These are phyloP conservation scores for Naumovozyma dairenensis DNA, from an alignment of 805 yeast genomes.

Conservation along the genomic window DNA sequence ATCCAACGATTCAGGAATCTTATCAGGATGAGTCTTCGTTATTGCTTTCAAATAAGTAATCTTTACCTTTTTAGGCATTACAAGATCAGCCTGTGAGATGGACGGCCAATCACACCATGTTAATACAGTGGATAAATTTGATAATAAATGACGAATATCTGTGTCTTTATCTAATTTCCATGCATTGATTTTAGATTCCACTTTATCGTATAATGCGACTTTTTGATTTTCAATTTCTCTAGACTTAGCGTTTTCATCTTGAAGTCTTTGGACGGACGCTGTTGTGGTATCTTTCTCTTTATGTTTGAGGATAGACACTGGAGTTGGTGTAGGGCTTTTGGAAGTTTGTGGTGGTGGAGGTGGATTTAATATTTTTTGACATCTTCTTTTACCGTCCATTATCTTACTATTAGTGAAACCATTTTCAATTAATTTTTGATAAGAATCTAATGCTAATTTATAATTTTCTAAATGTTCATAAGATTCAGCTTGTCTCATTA, in stretches of 20 bases:
- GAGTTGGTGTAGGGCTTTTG: conserved; percentile 10
- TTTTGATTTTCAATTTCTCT: conserved; percentile 46
- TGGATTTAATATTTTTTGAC: conserved; percentile 57
- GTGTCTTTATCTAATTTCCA: conserved; percentile 77
- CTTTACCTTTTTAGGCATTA: conserved; percentile 83
- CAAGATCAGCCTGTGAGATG: conserved; percentile 63
- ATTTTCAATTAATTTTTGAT: conserved; percentile 51
- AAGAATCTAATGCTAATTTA: conserved; percentile 50
- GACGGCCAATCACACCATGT: conserved; percentile 65
- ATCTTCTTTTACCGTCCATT: conserved; percentile 77
- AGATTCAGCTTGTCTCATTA: conserved; percentile 69
- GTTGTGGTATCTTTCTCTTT: neutral
- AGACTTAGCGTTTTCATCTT: conserved; percentile 34
- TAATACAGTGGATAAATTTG: conserved; percentile 56
- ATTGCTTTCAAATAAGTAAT: conserved; percentile 81
- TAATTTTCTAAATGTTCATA: conserved; percentile 70
- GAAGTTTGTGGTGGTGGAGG: conserved; percentile 30
- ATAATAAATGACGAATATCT: conserved; percentile 67
- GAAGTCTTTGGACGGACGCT: conserved; percentile 43
- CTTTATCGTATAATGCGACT: conserved; percentile 52
- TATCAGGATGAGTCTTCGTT: conserved; percentile 83
- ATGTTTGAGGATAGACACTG: conserved; percentile 1
- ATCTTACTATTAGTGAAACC: conserved; percentile 56
- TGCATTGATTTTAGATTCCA: conserved; percentile 39
- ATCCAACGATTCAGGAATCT: conserved; percentile 44